Evolutionary conservation across 371 early-diverging fungal genomes (phyloP).

Genomic region (Mortierella sp.): DNA sequence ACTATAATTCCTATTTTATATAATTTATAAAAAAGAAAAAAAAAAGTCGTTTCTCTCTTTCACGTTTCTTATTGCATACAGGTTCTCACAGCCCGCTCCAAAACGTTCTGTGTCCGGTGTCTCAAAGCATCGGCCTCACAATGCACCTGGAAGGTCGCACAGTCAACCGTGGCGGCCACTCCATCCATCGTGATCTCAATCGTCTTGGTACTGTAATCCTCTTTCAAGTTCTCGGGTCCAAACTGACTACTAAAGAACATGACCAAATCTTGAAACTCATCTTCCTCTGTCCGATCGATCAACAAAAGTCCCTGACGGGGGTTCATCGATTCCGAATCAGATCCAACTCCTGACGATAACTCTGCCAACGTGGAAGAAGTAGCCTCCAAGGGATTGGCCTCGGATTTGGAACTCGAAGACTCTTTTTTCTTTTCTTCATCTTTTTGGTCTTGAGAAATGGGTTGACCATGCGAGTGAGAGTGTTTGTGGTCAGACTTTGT

Average conservation of each 20-base stretch:
- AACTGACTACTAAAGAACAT: slow-evolving; percentile 51
- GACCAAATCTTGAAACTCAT: slow-evolving; percentile 48
- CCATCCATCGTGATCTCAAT: slow-evolving; percentile 59
- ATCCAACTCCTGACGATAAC: background rate
- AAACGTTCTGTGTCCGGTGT: slow-evolving; percentile 48
- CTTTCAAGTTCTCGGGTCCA: slow-evolving; percentile 42
- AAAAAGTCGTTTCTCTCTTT: background rate
- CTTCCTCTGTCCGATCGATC: slow-evolving; percentile 30
- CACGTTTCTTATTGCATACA: slow-evolving; percentile 24
- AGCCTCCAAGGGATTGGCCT: background rate
- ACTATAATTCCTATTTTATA: background rate
- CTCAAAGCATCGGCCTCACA: slow-evolving; percentile 49
- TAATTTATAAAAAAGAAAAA: background rate
- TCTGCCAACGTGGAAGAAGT: background rate
- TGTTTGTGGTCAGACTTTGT: slow-evolving; percentile 51
- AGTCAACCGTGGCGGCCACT: slow-evolving; percentile 56
- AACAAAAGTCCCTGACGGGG: slow-evolving; percentile 7
- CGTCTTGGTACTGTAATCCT: slow-evolving; percentile 56
- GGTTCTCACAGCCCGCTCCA: slow-evolving; percentile 50
- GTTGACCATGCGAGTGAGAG: slow-evolving; percentile 38
- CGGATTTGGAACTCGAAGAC: too few relatives aligned
- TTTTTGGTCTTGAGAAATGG: slow-evolving; percentile 8
- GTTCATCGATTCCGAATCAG: background rate
- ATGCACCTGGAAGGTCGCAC: slow-evolving; percentile 51
- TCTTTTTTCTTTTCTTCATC: background rate